phyloP scores from a whole-genome alignment of 2,329 filamentous ascomycete species.

The Fusarium goolgardi region DNA sequence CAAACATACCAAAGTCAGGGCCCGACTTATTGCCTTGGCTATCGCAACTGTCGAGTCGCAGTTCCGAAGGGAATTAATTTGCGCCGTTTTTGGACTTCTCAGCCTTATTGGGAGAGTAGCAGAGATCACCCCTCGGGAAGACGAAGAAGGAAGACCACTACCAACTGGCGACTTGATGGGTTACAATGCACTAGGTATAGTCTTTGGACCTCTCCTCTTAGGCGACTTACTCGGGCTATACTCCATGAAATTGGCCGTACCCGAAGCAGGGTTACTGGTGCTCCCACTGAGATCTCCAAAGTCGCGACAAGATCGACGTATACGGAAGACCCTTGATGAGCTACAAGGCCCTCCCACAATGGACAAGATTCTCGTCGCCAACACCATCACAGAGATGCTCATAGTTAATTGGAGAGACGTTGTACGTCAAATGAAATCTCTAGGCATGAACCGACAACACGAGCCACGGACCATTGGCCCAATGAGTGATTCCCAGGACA shows the following conservation, averaged over 20 bases:
- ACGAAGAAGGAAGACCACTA: constrained; percentile 62
- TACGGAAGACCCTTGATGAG: constrained; percentile 29
- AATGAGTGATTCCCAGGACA: constrained; percentile 46
- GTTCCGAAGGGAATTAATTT: constrained; percentile 72
- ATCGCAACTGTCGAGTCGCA: constrained; percentile 69
- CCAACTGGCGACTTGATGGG: constrained; percentile 72
- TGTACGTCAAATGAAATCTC: constrained; percentile 67
- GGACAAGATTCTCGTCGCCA: constrained; percentile 69
- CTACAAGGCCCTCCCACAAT: constrained; percentile 51
- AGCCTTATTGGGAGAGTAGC: constrained; percentile 69
- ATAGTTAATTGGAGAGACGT: constrained; percentile 74
- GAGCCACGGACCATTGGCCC: constrained; percentile 33
- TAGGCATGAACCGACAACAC: constrained; percentile 51
- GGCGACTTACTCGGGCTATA: constrained; percentile 68
- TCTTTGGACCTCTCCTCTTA: constrained; percentile 73
- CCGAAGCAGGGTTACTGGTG: constrained; percentile 56
- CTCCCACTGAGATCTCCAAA: constrained; percentile 58
- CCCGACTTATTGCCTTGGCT: constrained; percentile 73
- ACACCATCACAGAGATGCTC: constrained; percentile 72
- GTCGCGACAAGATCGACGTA: constrained; percentile 47
- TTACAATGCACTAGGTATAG: constrained; percentile 70
- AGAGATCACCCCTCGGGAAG: constrained; percentile 64
- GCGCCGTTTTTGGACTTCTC: constrained; percentile 73
- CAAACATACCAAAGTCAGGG: constrained; percentile 67
- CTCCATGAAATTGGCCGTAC: constrained; percentile 58